Percentiles rank a stretch among this genome's conserved stretches.
Conservation (phyloP, 768 basidiomycete species). For the Favolaschia claudopus region DNA sequence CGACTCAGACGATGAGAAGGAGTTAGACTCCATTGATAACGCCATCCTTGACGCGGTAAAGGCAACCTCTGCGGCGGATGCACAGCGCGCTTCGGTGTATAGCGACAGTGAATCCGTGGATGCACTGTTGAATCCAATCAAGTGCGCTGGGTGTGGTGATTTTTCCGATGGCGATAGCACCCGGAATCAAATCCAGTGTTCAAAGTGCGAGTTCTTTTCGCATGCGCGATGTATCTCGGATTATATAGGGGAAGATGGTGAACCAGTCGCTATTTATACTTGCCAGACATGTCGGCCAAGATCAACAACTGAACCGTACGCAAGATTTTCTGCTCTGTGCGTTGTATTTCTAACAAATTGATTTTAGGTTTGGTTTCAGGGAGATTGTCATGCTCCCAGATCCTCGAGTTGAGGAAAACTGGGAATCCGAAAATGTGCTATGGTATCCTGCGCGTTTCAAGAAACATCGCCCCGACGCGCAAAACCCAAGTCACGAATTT, state of each 20-base stretch:
- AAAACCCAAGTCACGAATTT: neutral
- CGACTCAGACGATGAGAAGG: neutral
- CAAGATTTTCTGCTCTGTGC: neutral
- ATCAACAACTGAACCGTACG: neutral
- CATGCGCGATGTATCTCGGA: too few species aligned
- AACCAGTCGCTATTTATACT: neutral
- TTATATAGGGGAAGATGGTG: neutral
- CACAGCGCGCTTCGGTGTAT: neutral
- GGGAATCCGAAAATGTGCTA: neutral
- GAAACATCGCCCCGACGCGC: neutral
- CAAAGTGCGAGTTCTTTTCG: neutral
- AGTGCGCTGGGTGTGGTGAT: constrained; percentile 1
- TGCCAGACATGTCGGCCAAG: constrained; percentile 5
- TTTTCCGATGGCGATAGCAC: neutral
- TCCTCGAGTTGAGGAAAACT: neutral
- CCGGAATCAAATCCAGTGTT: neutral
- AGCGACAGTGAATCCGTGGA: neutral
- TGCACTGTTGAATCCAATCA: neutral
- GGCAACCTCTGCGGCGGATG: neutral
- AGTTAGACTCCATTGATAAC: neutral
- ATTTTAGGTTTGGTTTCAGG: neutral
- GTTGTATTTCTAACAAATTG: neutral
- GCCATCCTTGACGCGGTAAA: neutral
- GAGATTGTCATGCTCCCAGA: constrained; percentile 3
- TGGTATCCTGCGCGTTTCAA: constrained; percentile 2